These are phyloP conservation scores for Cnidoscolus chayamansa DNA, from an alignment of 441 rosid genomes.

Conservation along the genomic window DNA sequence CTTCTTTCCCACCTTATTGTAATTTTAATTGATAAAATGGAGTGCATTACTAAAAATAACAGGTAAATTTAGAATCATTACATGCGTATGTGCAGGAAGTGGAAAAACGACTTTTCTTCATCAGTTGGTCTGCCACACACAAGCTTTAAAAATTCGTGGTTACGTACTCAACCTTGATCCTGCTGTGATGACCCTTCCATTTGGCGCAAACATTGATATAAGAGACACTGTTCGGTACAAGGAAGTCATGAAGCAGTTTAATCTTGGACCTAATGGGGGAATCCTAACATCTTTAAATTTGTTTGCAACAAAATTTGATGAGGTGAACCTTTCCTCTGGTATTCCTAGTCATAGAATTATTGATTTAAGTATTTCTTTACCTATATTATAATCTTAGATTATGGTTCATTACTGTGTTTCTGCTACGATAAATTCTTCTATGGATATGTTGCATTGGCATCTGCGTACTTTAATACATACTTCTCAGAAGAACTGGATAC, in stretches of 20 bases:
- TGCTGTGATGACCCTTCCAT: slow-evolving; percentile 89
- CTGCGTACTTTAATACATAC: neutral
- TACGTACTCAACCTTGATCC: slow-evolving; percentile 96
- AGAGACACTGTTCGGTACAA: slow-evolving; percentile 89
- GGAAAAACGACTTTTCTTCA: slow-evolving; percentile 94
- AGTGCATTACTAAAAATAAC: neutral
- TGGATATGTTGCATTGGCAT: neutral
- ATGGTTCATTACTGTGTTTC: neutral
- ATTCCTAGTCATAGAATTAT: neutral
- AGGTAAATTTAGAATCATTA: slow-evolving; percentile 15
- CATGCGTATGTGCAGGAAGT: slow-evolving; percentile 49
- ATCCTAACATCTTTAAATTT: slow-evolving; percentile 85
- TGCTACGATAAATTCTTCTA: neutral
- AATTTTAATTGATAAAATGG: neutral
- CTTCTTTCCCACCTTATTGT: neutral
- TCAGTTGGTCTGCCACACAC: slow-evolving; percentile 79
- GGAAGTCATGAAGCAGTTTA: slow-evolving; percentile 95
- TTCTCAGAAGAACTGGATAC: neutral
- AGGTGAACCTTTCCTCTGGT: slow-evolving; percentile 42
- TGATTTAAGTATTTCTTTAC: neutral
- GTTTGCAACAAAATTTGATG: slow-evolving; percentile 93
- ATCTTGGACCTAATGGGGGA: slow-evolving; percentile 96
- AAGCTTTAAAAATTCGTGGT: slow-evolving; percentile 69
- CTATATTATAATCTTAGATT: neutral
- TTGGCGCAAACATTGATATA: slow-evolving; percentile 88